These are phyloP conservation scores for Boletus rubropictus DNA, from an alignment of 768 basidiomycete species.

Conservation along the genomic window DNA sequence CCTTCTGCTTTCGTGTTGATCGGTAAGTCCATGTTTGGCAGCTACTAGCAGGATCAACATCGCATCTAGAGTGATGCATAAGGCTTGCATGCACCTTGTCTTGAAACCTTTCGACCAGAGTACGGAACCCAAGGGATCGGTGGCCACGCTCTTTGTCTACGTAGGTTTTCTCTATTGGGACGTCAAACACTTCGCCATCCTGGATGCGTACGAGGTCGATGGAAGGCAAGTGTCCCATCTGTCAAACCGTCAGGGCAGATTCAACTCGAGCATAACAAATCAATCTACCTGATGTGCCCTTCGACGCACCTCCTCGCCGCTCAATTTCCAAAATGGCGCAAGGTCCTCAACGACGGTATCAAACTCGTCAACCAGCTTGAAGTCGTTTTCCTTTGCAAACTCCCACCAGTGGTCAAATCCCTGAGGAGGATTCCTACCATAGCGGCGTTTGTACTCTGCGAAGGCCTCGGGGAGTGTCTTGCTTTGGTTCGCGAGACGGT, in stretches of 20 bases:
- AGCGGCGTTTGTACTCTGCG: constrained; percentile 72
- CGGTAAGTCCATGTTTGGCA: constrained; percentile 93
- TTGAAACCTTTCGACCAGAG: constrained; percentile 69
- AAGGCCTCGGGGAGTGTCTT: constrained; percentile 75
- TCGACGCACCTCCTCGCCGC: constrained; percentile 64
- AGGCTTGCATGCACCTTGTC: constrained; percentile 43
- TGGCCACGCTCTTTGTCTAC: constrained; percentile 67
- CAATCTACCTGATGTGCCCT: constrained; percentile 49
- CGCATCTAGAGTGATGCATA: neutral
- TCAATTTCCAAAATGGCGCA: constrained; percentile 75
- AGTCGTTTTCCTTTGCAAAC: constrained; percentile 66
- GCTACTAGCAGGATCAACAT: constrained; percentile 33
- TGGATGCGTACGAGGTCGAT: constrained; percentile 82
- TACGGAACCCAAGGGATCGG: constrained; percentile 69
- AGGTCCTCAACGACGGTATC: constrained; percentile 75
- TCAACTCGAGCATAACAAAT: neutral
- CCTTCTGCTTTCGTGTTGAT: constrained; percentile 94
- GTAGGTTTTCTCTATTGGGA: constrained; percentile 51
- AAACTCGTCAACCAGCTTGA: constrained; percentile 87
- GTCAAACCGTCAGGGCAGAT: constrained; percentile 2
- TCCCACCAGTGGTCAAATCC: constrained; percentile 91
- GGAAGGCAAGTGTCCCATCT: constrained; percentile 76
- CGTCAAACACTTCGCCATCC: constrained; percentile 52
- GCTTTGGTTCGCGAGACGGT: constrained; percentile 69
- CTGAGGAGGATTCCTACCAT: constrained; percentile 72